These are phyloP conservation scores for Didymella pinodella DNA, from an alignment of 2,329 filamentous ascomycete genomes.

Conservation along the genomic window DNA sequence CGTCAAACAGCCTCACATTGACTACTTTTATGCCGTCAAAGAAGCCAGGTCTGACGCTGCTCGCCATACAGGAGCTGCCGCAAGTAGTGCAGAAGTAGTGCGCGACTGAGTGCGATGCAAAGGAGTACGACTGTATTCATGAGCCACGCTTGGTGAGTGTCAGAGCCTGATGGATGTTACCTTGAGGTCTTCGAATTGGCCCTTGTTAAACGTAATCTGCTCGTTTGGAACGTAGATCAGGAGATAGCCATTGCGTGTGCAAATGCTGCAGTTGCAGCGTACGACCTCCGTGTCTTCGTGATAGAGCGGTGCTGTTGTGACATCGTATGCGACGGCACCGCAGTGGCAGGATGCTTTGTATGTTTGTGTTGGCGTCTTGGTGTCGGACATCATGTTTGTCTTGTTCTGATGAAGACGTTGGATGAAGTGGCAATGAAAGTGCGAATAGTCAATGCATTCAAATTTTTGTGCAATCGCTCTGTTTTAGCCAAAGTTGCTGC, in stretches of 20 bases:
- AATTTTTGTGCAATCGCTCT: neutral
- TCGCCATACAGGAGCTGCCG: slow-evolving; percentile 37
- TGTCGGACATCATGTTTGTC: slow-evolving; percentile 34
- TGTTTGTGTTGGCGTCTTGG: slow-evolving; percentile 54
- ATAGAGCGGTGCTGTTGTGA: slow-evolving; percentile 60
- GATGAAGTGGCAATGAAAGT: neutral
- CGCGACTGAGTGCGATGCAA: slow-evolving; percentile 30
- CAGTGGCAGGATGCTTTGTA: slow-evolving; percentile 65
- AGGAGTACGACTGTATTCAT: slow-evolving; percentile 34
- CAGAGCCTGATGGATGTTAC: slow-evolving; percentile 14
- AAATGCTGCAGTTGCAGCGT: slow-evolving; percentile 64
- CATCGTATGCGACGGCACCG: slow-evolving; percentile 58
- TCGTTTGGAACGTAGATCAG: slow-evolving; percentile 49
- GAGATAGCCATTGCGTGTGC: slow-evolving; percentile 61
- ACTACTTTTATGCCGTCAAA: slow-evolving; percentile 32
- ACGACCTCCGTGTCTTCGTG: slow-evolving; percentile 53
- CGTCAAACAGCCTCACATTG: slow-evolving; percentile 42
- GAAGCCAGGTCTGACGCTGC: slow-evolving; percentile 26
- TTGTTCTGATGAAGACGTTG: neutral
- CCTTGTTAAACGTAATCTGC: slow-evolving; percentile 31
- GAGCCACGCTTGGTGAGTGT: neutral
- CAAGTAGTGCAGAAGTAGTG: slow-evolving; percentile 44
- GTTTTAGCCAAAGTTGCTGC: slow-evolving; percentile 6
- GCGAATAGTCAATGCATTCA: neutral
- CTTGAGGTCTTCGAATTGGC: slow-evolving; percentile 28